Percentiles rank a stretch among this genome's conserved stretches.
These are phyloP conservation scores for Medicago ruthenica DNA, from an alignment of 306 rosid genomes.

Conservation along the genomic window DNA sequence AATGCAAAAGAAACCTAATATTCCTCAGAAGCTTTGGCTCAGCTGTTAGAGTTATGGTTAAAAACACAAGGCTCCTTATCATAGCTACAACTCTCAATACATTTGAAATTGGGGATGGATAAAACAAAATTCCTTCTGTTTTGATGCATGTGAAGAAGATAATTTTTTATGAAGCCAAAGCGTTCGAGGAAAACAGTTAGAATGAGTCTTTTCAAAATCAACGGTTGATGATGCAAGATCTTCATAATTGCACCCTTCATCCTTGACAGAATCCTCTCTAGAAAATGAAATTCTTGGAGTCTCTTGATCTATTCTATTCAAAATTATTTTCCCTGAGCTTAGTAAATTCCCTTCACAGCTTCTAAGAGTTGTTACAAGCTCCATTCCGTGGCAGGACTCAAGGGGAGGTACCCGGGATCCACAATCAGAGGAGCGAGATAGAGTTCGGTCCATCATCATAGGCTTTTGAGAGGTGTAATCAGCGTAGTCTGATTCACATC, in stretches of 20 bases:
- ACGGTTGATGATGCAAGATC: slow-evolving; percentile 46
- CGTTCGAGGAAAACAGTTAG: slow-evolving; percentile 66
- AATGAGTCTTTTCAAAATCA: slow-evolving; percentile 47
- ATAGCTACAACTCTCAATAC: slow-evolving; percentile 47
- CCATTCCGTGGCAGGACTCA: slow-evolving; percentile 47
- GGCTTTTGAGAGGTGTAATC: slow-evolving; percentile 56
- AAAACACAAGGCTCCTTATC: slow-evolving; percentile 44
- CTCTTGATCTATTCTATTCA: slow-evolving; percentile 48
- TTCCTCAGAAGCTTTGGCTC: slow-evolving; percentile 38
- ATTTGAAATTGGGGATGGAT: slow-evolving; percentile 49
- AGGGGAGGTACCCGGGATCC: slow-evolving; percentile 51
- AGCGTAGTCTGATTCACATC: slow-evolving; percentile 56
- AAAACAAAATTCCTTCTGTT: slow-evolving; percentile 47
- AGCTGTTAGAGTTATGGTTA: slow-evolving; percentile 20
- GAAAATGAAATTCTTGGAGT: slow-evolving; percentile 48
- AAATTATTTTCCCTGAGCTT: slow-evolving; percentile 58
- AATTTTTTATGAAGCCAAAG: slow-evolving; percentile 57
- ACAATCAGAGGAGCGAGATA: slow-evolving; percentile 54
- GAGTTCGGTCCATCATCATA: slow-evolving; percentile 53
- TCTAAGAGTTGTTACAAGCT: slow-evolving; percentile 58
- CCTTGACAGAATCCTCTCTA: slow-evolving; percentile 54
- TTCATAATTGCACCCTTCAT: slow-evolving; percentile 45
- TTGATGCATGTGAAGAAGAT: slow-evolving; percentile 47
- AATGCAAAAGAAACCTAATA: slow-evolving; percentile 41
- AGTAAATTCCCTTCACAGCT: slow-evolving; percentile 65